Evolutionary conservation across 352 stramenopile species (phyloP).

Genomic region (Salisapilia sapeloensis): DNA sequence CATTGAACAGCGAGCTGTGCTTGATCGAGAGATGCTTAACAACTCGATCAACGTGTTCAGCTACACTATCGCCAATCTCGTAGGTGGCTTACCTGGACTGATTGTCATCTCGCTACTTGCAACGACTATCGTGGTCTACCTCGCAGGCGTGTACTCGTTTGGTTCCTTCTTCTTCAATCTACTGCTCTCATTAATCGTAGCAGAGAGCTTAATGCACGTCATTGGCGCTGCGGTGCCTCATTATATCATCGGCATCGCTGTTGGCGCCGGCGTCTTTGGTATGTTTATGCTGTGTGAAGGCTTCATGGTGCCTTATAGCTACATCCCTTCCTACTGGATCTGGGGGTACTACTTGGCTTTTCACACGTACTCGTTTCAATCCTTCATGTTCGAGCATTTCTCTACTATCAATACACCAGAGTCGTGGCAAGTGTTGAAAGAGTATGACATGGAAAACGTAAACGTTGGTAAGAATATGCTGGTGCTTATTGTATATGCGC

Average conservation of each 20-base stretch:
- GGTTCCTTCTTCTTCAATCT: constrained; percentile 50
- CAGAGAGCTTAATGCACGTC: constrained; percentile 70
- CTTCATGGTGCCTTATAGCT: constrained; percentile 54
- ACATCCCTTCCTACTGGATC: constrained; percentile 57
- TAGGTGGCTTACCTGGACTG: constrained; percentile 49
- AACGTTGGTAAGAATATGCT: constrained; percentile 31
- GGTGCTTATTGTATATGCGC: constrained; percentile 25
- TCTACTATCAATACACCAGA: constrained; percentile 4
- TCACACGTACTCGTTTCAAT: constrained; percentile 76
- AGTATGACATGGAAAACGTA: constrained; percentile 41
- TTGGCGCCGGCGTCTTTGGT: constrained; percentile 62
- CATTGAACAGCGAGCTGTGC: constrained; percentile 68
- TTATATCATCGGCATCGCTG: constrained; percentile 77
- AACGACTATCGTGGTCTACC: constrained; percentile 27
- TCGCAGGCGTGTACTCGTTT: constrained; percentile 36
- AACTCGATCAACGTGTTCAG: constrained; percentile 48
- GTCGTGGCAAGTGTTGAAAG: constrained; percentile 11
- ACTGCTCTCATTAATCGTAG: constrained; percentile 52
- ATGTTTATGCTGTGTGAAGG: constrained; percentile 81
- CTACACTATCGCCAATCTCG: constrained; percentile 63
- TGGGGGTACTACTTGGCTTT: constrained; percentile 81
- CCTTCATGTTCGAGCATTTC: constrained; percentile 78
- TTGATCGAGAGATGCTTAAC: constrained; percentile 74
- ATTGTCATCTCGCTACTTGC: constrained; percentile 33
- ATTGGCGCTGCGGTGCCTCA: constrained; percentile 64